Evolutionary conservation across 1,284 basidiomycete genomes (phyloP), one percentile per base, ranked within the genome.

Genomic region (Coniophora puteana): DNA sequence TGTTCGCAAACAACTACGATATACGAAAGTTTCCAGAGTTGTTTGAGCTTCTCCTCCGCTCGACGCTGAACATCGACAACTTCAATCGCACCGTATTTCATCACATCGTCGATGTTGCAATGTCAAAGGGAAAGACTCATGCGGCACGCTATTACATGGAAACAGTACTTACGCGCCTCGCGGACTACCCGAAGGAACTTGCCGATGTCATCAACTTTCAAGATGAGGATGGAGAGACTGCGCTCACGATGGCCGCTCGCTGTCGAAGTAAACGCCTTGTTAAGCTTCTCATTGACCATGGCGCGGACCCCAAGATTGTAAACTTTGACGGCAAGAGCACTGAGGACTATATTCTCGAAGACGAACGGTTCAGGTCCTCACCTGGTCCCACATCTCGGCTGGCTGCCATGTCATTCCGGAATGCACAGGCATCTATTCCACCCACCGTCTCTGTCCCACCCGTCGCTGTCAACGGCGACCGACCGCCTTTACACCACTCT

Each of bases 1-100:
- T 99, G 96, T 99, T 99, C 63, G 92, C 93, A 45, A 99, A 99
- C 69, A 99, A 99, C 65, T 99, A 99, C 61, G 96, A 99, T 65
- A 86, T 99, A 40, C 90, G 96, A 55, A 99, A 99, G 65, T 99
- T 99, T 57, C 93, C 93, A 3, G 95, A 99, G 61, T 72, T 99
- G 16, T 99, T 97, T 65, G 95, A 99, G 62, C 80, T 98, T 6
- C 69, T 99, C 18, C 95, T 99, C 59, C 87, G 93, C 13, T 96
- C 93, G 17, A 98, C 95, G 1, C 85, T 99, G 53, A 99, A 99
- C 64, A 99, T 99, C 63, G 96, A 99, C 72, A 89, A 95, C 60
- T 89, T 86, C 61, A 97, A 99, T 61, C 89, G 96, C 13, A 99
- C 96, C 18, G 91, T 99, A 8, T 99, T 99, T 62, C 96, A 99